Base-by-base conservation (phyloP, 768 basidiomycete species). In the Russula abietina region DNA sequence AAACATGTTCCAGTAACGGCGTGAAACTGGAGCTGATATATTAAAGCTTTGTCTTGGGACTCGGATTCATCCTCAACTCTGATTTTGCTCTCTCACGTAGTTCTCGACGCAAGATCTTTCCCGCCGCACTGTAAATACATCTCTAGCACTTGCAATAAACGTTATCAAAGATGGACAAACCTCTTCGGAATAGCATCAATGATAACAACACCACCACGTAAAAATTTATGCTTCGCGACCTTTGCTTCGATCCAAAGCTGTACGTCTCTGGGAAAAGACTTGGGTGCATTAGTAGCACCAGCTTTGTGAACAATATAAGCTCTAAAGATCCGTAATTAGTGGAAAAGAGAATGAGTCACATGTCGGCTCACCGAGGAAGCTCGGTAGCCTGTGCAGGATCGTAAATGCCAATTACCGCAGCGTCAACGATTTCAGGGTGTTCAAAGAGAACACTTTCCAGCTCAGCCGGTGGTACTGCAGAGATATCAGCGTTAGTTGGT, bases 51-150 rank as follows among this genome's bases (percentile, higher is more conserved):
- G 62, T 28, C 62, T 57, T 66, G 38, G 22, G 24, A 19, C 28
- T 28, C 38, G 41, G 16, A 36, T 39, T 26, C 38, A 50, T 33
- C 24, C 12, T 22, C 5, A 55, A 63, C 60, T 91, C 88, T 49
- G 76, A 73, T 70, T 85, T 85, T 0, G 86, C 88, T 51, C 77
- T 73, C 4, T 86, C 88, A 12, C 90, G 80, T 48, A 95, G 76
- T 65, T 92, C 83, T 28, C 89, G 81, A 50, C 92, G 80, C 36
- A 95, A 73, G 69, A 97, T 97, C 75, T 96, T 95, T 3, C 93
- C 93, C 57, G 91, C 82, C 36, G 91, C 85, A 67, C 91, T 93
- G 64, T 16, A 70, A 64, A 55, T 59, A 8, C 3, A 43, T 28
- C 11, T 61, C 22, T 64, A 28, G 49, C 38, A 48, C 19, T 55